Evolutionary conservation across 257 asterid species (phyloP).

Genomic region (Gentiana straminea): DNA sequence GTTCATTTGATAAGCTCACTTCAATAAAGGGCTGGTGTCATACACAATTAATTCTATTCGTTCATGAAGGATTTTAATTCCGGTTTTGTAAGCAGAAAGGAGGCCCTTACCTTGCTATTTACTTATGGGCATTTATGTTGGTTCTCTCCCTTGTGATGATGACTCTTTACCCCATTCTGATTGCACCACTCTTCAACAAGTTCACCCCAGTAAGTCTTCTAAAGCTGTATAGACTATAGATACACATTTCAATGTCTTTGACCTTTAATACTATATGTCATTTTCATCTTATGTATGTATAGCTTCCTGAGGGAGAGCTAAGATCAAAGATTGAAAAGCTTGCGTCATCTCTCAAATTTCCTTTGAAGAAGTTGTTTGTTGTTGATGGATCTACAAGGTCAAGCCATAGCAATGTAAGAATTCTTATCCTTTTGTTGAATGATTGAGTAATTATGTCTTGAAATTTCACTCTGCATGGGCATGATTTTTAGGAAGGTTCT

Average conservation of each 20-base stretch:
- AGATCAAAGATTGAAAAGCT: conserved; percentile 77
- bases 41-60: not conserved
- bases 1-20: conserved; percentile 3
- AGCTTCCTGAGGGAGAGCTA: conserved; percentile 93
- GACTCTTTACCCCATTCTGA: conserved; percentile 86
- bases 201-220: conserved; percentile 70
- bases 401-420: conserved; percentile 94
- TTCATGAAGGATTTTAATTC: conserved; percentile 1
- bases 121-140: conserved; percentile 89
- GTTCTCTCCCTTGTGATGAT: conserved; percentile 83
- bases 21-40: not conserved
- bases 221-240: not conserved
- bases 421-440: not conserved
- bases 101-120: conserved; percentile 95
- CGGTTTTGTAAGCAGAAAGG: conserved; percentile 70
- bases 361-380: conserved; percentile 82
- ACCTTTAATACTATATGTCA: not conserved
- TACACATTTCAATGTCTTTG: not conserved
- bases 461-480: conserved; percentile 4
- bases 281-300: conserved; percentile 3
- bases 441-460: not conserved
- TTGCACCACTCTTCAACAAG: conserved; percentile 98
- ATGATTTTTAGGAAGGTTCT: not conserved
- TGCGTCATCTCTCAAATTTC: conserved; percentile 84
- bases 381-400: conserved; percentile 99